These are phyloP conservation scores for Esteya vermicola DNA, from an alignment of 2,329 filamentous ascomycete genomes.

Conservation along the genomic window DNA sequence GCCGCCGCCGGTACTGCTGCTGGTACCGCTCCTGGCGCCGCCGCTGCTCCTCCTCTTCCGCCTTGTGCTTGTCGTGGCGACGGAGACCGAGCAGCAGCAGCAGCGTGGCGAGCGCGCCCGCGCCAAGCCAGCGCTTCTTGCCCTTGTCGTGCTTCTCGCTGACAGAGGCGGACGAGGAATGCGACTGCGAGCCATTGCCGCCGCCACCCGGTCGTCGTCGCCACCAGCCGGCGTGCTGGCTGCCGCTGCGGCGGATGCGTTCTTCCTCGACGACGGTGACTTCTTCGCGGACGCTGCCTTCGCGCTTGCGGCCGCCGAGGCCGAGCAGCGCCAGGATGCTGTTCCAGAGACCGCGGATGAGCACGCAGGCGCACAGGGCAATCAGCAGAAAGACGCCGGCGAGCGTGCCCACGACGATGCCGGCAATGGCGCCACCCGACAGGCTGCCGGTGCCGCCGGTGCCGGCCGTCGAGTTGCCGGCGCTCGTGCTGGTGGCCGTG, in stretches of 20 bases:
- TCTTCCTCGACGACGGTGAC: slow-evolving; percentile 41
- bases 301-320: slow-evolving; percentile 36
- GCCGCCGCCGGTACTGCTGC: no score
- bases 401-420: slow-evolving; percentile 64
- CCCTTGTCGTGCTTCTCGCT: slow-evolving; percentile 35
- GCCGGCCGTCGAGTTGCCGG: slow-evolving; percentile 22
- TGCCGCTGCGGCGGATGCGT: slow-evolving; percentile 37
- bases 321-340: slow-evolving; percentile 46
- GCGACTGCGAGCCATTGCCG: no score
- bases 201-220: slow-evolving; percentile 23
- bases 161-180: no score
- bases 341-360: slow-evolving; percentile 47
- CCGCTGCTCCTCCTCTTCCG: slow-evolving; percentile 21
- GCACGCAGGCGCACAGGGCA: slow-evolving; percentile 63
- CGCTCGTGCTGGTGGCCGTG: slow-evolving; percentile 36
- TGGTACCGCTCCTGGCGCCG: no score
- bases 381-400: slow-evolving; percentile 52
- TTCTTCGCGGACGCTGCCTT: slow-evolving; percentile 21
- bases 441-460: slow-evolving; percentile 29
- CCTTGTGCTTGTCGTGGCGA: slow-evolving; percentile 33
- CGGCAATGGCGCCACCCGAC: slow-evolving; percentile 62
- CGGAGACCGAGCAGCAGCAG: slow-evolving; percentile 38
- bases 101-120: slow-evolving; percentile 36
- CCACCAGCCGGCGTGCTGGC: slow-evolving; percentile 41
- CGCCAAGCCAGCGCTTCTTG: slow-evolving; percentile 37